phyloP scores from a whole-genome alignment of 345 rosid species.

The Eucalyptus dawsonii region DNA sequence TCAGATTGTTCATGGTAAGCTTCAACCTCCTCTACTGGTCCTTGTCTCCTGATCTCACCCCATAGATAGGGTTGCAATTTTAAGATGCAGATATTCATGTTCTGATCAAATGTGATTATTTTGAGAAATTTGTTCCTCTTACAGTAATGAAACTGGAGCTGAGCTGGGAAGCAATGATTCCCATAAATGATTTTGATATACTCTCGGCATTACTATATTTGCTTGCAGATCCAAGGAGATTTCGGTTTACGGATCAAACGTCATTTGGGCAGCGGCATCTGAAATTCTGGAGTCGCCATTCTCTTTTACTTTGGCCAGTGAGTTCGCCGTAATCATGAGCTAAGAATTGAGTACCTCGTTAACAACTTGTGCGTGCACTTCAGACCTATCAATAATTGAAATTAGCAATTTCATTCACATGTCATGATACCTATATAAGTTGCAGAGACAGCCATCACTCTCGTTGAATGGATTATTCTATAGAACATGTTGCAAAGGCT shows the following conservation, averaged over 20 bases:
- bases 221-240: conserved; percentile 13
- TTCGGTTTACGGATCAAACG: neutral
- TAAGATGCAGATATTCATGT: neutral
- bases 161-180: neutral
- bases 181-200: neutral
- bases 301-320: conserved; percentile 10
- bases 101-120: neutral
- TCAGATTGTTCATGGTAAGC: conserved; percentile 8
- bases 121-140: neutral
- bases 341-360: neutral
- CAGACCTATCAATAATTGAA: neutral
- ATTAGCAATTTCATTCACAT: neutral
- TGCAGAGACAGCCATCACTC: neutral
- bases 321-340: neutral
- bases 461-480: neutral
- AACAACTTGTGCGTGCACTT: neutral
- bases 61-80: neutral
- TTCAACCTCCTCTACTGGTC: neutral
- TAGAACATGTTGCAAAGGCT: neutral
- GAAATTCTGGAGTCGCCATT: conserved; percentile 1
- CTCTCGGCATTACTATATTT: neutral
- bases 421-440: neutral
- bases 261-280: conserved; percentile 8
- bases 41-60: neutral
- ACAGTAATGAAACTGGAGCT: neutral